Conservation (phyloP, 768 basidiomycete genomes). For the Boletales sp. region DNA sequence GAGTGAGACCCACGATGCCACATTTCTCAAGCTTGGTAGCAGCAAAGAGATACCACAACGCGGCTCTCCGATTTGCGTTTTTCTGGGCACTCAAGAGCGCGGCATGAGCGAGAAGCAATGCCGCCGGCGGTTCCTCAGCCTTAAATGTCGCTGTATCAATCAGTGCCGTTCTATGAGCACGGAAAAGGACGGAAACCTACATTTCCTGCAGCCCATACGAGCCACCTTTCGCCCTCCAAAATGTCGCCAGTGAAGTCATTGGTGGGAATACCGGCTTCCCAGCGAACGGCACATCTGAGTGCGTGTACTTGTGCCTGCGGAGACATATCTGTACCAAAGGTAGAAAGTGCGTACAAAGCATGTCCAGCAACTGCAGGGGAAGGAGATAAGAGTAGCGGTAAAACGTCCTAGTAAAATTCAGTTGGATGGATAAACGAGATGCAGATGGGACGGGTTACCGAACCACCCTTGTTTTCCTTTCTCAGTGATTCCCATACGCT, state of each 20-base stretch:
- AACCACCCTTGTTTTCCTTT: slow-evolving; percentile 86
- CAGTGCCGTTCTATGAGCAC: slow-evolving; percentile 16
- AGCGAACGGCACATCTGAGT: slow-evolving; percentile 66
- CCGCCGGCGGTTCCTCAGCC: slow-evolving; percentile 81
- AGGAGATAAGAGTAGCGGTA: slow-evolving; percentile 69
- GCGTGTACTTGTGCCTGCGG: slow-evolving; percentile 68
- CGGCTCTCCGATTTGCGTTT: slow-evolving; percentile 56
- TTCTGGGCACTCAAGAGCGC: slow-evolving; percentile 65
- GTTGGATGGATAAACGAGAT: slow-evolving; percentile 2
- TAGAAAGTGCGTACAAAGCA: slow-evolving; percentile 56
- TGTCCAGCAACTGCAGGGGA: slow-evolving; percentile 59
- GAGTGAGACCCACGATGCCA: slow-evolving; percentile 62
- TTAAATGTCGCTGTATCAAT: slow-evolving; percentile 36
- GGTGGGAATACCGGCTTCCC: slow-evolving; percentile 63
- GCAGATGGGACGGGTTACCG: slow-evolving; percentile 41
- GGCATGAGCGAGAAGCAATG: slow-evolving; percentile 77
- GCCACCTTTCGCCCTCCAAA: slow-evolving; percentile 79
- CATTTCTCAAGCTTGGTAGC: slow-evolving; percentile 79
- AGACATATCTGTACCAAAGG: slow-evolving; percentile 45
- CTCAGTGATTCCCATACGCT: slow-evolving; percentile 82
- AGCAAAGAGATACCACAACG: slow-evolving; percentile 75
- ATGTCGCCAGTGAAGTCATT: slow-evolving; percentile 54
- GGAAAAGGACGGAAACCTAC: slow-evolving; percentile 42
- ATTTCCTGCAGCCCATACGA: slow-evolving; percentile 81
- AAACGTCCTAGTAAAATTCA: slow-evolving; percentile 60